Base-by-base conservation (phyloP, 176 grass and related monocot genomes). In the Oryza brachyantha region DNA sequence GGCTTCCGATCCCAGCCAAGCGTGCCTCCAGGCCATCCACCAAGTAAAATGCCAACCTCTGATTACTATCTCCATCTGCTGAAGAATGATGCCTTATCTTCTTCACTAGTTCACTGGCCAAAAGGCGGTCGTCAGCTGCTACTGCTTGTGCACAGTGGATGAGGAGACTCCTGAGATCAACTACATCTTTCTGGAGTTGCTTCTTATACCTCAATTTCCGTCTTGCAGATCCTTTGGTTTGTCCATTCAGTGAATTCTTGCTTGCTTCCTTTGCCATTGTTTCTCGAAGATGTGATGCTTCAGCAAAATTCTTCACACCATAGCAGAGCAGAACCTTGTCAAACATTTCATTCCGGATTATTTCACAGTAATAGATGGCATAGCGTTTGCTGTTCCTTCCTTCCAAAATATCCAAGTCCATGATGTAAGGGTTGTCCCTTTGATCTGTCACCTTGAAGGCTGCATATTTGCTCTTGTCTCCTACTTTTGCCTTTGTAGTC, bases 1-100 rank as follows among this genome's bases (percentile, higher is more conserved):
- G 84, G 5, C 80, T 86, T 13, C 84, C 84, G 0, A 21, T 84
- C 29, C 88, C 88, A 58, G 38, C 68, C 70, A 87, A 70, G n/a
- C 84, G 84, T 9, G 88, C 88, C 80, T 87, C 80, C 8, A 91
- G 88, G 17, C 80, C 88, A 48, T 84, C 63, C 7, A 52, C 84
- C 32, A 91, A 77, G 67, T 78, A 91, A 72, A 69, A 43, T 50
- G 84, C 84, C 76, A 91, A 45, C 55, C 84, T 83, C 70, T 91
- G 84, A 58, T 80, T 39, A 10, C 25, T 35, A 67, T 91, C 88
- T 70, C 88, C 88, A 29, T 66, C 54, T 13, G 70, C 54, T 19
- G 75, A 84, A 9, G 80, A 84, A 57, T 87, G 80, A 3, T 84
- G 63, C 10, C 84, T 87, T 61, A 91, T 91, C 67, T 91, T 68